Evolutionary conservation across 2,329 filamentous ascomycete genomes (phyloP).

Genomic region (Paecilomyces variotii): DNA sequence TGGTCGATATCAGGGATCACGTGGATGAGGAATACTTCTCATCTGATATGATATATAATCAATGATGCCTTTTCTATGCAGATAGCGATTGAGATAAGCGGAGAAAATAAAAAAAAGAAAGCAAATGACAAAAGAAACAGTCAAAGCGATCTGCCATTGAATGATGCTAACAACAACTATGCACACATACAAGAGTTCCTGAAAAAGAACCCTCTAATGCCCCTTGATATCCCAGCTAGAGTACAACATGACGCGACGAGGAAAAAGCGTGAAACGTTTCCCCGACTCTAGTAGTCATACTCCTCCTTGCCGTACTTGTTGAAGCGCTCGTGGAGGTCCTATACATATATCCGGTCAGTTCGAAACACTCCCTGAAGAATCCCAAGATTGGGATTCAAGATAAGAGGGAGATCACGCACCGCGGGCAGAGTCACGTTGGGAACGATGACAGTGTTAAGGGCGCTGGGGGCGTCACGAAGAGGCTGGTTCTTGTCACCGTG

Average conservation of each 20-base stretch:
- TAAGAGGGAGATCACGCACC: constrained; percentile 44
- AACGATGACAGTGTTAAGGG: constrained; percentile 88
- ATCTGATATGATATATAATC: neutral
- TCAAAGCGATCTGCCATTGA: neutral
- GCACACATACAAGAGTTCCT: neutral
- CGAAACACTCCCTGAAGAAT: neutral
- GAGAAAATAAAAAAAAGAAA: neutral
- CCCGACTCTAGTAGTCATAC: constrained; percentile 38
- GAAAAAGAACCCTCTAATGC: neutral
- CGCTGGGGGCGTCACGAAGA: constrained; percentile 86
- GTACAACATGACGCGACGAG: constrained; percentile 2
- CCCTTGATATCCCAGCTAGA: constrained; percentile 2
- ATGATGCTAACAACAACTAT: constrained; percentile 1
- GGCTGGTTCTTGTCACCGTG: constrained; percentile 69
- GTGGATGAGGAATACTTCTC: neutral
- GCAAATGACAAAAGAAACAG: neutral
- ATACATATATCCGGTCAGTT: constrained; percentile 4
- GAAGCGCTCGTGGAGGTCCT: constrained; percentile 91
- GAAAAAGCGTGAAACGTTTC: neutral
- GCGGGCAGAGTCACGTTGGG: constrained; percentile 89
- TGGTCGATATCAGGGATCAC: neutral
- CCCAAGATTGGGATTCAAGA: neutral
- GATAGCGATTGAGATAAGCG: neutral
- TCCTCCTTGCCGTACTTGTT: constrained; percentile 99
- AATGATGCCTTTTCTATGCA: neutral